phyloP scores from a whole-genome alignment of 192 early-diverging fungal genomes.

The Entomortierella chlamydospora region DNA sequence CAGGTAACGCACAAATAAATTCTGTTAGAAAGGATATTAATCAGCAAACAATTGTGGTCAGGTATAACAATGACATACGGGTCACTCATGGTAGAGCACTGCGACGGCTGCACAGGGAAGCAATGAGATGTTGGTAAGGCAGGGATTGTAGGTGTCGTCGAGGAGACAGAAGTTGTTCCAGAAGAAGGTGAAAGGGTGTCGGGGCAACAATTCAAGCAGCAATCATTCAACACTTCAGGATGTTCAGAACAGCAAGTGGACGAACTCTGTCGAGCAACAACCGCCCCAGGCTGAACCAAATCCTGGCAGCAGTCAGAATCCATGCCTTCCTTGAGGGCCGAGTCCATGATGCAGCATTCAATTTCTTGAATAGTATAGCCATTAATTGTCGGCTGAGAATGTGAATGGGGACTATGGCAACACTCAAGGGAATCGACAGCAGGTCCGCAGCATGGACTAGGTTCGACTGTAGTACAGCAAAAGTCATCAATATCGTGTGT shows the following conservation, averaged over 20 bases:
- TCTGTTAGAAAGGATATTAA: neutral
- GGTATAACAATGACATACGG: slow-evolving; percentile 18
- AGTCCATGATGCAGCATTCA: slow-evolving; percentile 46
- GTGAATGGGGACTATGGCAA: slow-evolving; percentile 14
- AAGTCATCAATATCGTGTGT: slow-evolving; percentile 39
- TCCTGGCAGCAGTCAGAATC: slow-evolving; percentile 51
- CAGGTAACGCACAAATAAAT: neutral
- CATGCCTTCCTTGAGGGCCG: slow-evolving; percentile 37
- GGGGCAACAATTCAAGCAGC: slow-evolving; percentile 48
- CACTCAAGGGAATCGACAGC: slow-evolving; percentile 31
- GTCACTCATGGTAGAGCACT: slow-evolving; percentile 22
- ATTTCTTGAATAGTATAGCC: slow-evolving; percentile 24
- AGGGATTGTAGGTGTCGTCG: slow-evolving; percentile 17
- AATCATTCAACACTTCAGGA: slow-evolving; percentile 43
- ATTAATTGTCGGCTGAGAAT: slow-evolving; percentile 1
- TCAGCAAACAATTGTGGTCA: neutral
- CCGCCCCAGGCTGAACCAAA: slow-evolving; percentile 15
- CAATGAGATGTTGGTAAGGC: slow-evolving; percentile 9
- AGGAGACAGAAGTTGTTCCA: slow-evolving; percentile 16
- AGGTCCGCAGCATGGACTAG: slow-evolving; percentile 38
- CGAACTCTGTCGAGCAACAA: slow-evolving; percentile 2
- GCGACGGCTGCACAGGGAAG: slow-evolving; percentile 9
- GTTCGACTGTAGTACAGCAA: slow-evolving; percentile 44
- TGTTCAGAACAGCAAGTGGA: slow-evolving; percentile 47
- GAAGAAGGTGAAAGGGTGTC: slow-evolving; percentile 27